phyloP scores from a whole-genome alignment of 495 filamentous ascomycete genomes.

The Penicillium lividum region DNA sequence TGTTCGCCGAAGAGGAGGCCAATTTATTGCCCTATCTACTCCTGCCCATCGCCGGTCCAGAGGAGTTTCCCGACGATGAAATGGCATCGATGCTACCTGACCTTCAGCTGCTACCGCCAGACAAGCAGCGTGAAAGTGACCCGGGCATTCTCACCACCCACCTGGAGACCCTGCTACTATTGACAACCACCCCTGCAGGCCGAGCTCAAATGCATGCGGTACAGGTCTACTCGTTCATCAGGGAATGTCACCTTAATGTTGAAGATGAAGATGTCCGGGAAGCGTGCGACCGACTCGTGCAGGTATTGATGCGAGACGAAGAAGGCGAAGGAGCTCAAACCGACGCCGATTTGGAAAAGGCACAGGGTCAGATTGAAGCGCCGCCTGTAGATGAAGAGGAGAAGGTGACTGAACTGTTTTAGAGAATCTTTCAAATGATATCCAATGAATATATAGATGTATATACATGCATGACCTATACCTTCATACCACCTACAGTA shows the following conservation, averaged over 20 bases:
- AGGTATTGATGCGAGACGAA: conserved; percentile 87
- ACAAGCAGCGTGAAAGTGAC: conserved; percentile 82
- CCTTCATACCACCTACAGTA: too few relatives aligned
- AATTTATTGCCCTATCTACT: conserved; percentile 87
- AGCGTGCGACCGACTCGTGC: conserved; percentile 84
- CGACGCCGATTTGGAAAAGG: conserved; percentile 20
- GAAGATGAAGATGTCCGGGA: conserved; percentile 81
- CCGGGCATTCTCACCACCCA: conserved; percentile 75
- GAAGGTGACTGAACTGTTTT: conserved; percentile 42
- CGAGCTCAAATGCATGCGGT: conserved; percentile 68
- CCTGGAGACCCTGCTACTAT: conserved; percentile 79
- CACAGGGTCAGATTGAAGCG: conserved; percentile 23
- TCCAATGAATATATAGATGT: neutral
- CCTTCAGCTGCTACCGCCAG: conserved; percentile 81
- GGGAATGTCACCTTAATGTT: conserved; percentile 79
- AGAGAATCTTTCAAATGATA: neutral
- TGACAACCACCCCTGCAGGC: conserved; percentile 77
- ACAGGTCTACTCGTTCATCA: conserved; percentile 86
- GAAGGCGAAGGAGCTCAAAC: conserved; percentile 36
- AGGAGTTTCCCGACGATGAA: conserved; percentile 65
- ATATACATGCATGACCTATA: neutral
- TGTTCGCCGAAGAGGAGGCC: conserved; percentile 72
- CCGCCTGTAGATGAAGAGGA: conserved; percentile 39
- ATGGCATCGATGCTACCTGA: conserved; percentile 78
- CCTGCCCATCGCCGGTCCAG: conserved; percentile 62